phyloP scores from a whole-genome alignment of 1,284 basidiomycete species.

The Trichosporon sp. region DNA sequence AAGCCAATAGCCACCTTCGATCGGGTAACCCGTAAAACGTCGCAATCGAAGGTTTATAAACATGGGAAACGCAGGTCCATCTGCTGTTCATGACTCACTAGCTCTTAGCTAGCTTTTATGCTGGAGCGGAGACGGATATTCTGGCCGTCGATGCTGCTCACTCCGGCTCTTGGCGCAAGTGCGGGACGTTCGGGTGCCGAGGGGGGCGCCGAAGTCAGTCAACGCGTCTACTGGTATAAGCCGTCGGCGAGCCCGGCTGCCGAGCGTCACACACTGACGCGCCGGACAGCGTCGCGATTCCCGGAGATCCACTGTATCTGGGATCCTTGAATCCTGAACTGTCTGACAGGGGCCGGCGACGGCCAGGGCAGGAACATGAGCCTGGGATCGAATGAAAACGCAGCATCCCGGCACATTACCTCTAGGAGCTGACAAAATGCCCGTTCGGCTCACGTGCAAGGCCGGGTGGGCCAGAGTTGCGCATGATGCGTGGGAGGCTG shows the following conservation, averaged over 20 bases:
- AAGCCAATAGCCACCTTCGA: not conserved
- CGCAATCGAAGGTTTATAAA: not conserved
- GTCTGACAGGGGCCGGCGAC: not conserved
- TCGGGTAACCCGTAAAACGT: not conserved
- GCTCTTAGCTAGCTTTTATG: not conserved
- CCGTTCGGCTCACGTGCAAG: not conserved
- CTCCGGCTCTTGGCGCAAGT: not conserved
- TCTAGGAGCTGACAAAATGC: not conserved
- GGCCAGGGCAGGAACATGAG: not conserved
- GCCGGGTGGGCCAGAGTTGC: not conserved
- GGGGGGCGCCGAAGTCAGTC: not conserved
- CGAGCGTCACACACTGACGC: not conserved
- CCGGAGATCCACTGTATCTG: not conserved
- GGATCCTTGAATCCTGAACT: not conserved
- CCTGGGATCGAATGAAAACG: not conserved
- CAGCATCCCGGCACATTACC: not conserved
- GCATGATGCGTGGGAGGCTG: not conserved
- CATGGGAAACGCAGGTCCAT: not conserved
- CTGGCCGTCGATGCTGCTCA: not conserved
- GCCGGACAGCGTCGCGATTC: not conserved
- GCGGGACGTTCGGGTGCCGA: not conserved
- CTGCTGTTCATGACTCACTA: not conserved
- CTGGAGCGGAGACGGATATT: not conserved
- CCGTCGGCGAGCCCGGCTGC: not conserved
- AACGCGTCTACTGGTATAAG: not conserved